phyloP scores from a whole-genome alignment of 2,329 filamentous ascomycete species.

The Cyphellophora attinorum region DNA sequence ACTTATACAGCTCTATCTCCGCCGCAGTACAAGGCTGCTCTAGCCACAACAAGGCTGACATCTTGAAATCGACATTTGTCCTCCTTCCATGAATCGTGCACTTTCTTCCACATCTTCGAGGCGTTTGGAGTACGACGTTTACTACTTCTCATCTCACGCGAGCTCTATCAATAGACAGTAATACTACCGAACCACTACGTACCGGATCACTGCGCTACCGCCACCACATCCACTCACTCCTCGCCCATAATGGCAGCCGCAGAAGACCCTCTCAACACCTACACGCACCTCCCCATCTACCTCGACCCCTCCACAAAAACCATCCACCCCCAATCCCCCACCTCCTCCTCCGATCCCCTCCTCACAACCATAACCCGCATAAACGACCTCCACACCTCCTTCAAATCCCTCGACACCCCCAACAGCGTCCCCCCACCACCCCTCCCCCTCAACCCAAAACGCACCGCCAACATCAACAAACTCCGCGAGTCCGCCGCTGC shows the following conservation, averaged over 20 bases:
- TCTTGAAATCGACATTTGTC: too few relatives aligned
- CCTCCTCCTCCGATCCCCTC: conserved; percentile 41
- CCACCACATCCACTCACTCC: too few relatives aligned
- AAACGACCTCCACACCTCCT: conserved; percentile 66
- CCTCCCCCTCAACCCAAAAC: conserved; percentile 85
- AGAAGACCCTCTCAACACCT: conserved; percentile 31
- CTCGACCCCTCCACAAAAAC: conserved; percentile 77
- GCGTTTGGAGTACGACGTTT: too few relatives aligned
- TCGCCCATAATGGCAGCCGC: conserved; percentile 15
- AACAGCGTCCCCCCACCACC: conserved; percentile 70
- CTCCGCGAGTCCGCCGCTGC: conserved; percentile 80
- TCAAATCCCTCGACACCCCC: conserved; percentile 57
- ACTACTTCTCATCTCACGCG: too few relatives aligned
- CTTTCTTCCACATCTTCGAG: too few relatives aligned
- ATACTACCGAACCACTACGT: too few relatives aligned
- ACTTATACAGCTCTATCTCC: too few relatives aligned
- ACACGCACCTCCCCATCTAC: conserved; percentile 70
- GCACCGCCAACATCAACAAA: conserved; percentile 77
- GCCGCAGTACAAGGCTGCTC: too few relatives aligned
- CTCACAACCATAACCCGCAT: conserved; percentile 60
- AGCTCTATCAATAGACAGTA: too few relatives aligned
- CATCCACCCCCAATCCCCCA: conserved; percentile 52
- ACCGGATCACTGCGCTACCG: too few relatives aligned
- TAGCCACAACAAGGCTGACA: too few relatives aligned
- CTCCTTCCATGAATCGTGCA: too few relatives aligned